Base-by-base conservation (phyloP, 2,329 filamentous ascomycete species). In the Phyllosticta citribraziliensis region DNA sequence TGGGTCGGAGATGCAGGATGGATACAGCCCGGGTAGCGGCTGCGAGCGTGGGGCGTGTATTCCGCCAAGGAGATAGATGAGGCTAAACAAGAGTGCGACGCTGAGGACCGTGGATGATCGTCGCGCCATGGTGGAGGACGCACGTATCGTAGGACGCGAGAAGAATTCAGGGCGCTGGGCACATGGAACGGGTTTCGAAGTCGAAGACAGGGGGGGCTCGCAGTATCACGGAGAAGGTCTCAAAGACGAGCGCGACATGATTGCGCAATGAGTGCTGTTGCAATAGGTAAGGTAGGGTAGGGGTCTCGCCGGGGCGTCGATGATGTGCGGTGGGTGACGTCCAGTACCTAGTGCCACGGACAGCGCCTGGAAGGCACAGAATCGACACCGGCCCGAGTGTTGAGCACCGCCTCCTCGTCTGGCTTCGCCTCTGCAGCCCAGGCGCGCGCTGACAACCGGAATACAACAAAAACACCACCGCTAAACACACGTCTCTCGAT, bases 71-170 rank as follows among this genome's bases (percentile, higher is more conserved):
- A 52, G 55, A 47, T 52, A 54, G 59, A 61, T 17, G 50, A 52
- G 35, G 22, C 20, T 20, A 24, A 61, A 51, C 14, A 57, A 50
- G 33, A 57, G 47, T 47, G 56, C 33, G 30, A 51, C 55, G 55
- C 52, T 40, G 19, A 61, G 33, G 47, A 27, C 19, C 14, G 52
- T 55, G n/a, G 52, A 52, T 30, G 51, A 62, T 52, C 56, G 55
- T 54, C 54, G 59, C 47, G 59, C 59, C 59, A 61, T 61, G 55
- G 22, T 57, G 59, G 50, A 53, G 22, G 24, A 54, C 30, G 54
- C 40, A 35, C 47, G 40, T n/a, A 47, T 47, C 40, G 40, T 30
- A 19, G 22, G 58, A 27, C 24, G 58, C 9, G 40, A 3, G 25
- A 24, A 24, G 52, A 54, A 22, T 60, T 33, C 35, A 35, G 53